phyloP scores from a whole-genome alignment of 495 filamentous ascomycete species.

The Penicillium taxi region DNA sequence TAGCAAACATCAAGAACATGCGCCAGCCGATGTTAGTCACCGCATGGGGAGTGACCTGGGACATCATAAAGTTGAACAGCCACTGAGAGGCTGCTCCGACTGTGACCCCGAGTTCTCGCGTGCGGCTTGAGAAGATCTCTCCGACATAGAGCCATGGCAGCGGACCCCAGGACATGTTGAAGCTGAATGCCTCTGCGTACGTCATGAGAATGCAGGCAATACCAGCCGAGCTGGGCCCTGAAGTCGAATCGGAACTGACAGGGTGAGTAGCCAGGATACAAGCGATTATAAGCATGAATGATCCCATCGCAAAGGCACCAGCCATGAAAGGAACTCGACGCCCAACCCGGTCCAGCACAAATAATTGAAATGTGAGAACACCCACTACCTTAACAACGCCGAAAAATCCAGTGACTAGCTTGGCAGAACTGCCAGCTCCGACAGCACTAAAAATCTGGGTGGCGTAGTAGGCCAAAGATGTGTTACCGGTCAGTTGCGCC shows the following conservation, averaged over 20 bases:
- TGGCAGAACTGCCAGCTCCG: conserved; percentile 31
- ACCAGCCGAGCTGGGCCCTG: conserved; percentile 26
- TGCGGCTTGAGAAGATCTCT: conserved; percentile 47
- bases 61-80: conserved; percentile 50
- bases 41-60: conserved; percentile 44
- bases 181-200: conserved; percentile 42
- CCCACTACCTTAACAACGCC: conserved; percentile 40
- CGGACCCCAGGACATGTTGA: conserved; percentile 33
- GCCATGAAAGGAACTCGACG: conserved; percentile 46
- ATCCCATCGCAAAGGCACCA: conserved; percentile 44
- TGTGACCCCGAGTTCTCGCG: conserved; percentile 40
- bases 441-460: conserved; percentile 42
- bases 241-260: conserved; percentile 20
- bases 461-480: conserved; percentile 42
- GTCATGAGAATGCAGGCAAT: conserved; percentile 45
- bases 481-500: conserved; percentile 42
- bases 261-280: conserved; percentile 39
- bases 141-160: conserved; percentile 36
- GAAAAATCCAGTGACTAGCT: conserved; percentile 44
- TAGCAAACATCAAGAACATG: conserved; percentile 50
- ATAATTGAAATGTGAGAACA: conserved; percentile 35
- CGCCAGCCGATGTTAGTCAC: conserved; percentile 44
- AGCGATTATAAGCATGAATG: conserved; percentile 47
- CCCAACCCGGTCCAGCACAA: conserved; percentile 46
- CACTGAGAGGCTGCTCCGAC: conserved; percentile 45